phyloP scores from a whole-genome alignment of 305 asterid genomes.

The Ajuga reptans region DNA sequence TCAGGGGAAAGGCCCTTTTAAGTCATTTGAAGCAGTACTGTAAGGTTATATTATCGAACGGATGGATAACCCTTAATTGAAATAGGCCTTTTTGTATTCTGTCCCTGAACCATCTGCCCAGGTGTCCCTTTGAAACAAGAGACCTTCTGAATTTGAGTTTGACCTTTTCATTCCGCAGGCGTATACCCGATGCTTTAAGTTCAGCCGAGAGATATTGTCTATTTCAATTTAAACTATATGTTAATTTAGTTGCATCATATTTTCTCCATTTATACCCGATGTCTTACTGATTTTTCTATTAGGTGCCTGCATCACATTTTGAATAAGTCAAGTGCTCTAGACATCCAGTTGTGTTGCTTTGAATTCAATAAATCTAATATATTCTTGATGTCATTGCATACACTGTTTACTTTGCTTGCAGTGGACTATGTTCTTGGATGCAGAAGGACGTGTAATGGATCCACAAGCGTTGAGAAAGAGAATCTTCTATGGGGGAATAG shows the following conservation, averaged over 20 bases:
- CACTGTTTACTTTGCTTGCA: conserved; percentile 32
- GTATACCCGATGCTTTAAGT: not conserved
- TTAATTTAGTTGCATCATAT: not conserved
- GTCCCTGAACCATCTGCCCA: too few relatives aligned
- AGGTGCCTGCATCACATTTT: not conserved
- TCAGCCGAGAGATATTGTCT: not conserved
- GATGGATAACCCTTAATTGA: too few relatives aligned
- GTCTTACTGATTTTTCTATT: not conserved
- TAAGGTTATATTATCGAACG: not conserved
- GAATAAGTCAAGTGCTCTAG: not conserved
- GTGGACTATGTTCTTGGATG: conserved; percentile 86
- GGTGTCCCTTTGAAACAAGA: not conserved
- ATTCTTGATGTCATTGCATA: not conserved
- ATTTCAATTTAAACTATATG: not conserved
- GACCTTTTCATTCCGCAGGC: not conserved
- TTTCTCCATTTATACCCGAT: not conserved
- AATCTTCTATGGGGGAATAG: conserved; percentile 91
- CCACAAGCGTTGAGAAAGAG: conserved; percentile 61
- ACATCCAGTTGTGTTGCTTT: conserved; percentile 11
- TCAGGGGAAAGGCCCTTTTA: not conserved
- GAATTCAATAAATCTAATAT: not conserved
- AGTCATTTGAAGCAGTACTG: not conserved
- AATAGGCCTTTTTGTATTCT: too few relatives aligned
- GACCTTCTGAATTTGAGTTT: not conserved
- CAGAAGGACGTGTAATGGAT: conserved; percentile 77